Percentiles rank a stretch among this genome's conserved stretches.
These are phyloP conservation scores for Poronia punctata DNA, from an alignment of 495 filamentous ascomycete species.

Conservation along the genomic window DNA sequence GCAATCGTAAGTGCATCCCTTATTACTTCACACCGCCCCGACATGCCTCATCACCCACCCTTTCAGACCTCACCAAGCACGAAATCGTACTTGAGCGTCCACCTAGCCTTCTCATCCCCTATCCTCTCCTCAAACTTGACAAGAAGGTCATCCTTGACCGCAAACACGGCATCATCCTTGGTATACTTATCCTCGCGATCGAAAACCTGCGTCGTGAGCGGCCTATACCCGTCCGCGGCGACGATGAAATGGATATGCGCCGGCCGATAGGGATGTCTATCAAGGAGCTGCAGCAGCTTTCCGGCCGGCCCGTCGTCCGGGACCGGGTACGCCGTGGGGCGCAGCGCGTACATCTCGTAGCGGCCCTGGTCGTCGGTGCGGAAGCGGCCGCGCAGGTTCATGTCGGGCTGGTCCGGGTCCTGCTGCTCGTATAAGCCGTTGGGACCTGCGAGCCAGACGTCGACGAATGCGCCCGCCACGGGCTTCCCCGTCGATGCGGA, in stretches of 20 bases:
- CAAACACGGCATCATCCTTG: constrained; percentile 64
- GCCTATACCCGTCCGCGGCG: constrained; percentile 31
- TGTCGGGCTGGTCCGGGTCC: constrained; percentile 61
- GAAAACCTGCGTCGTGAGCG: constrained; percentile 69
- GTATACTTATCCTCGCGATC: constrained; percentile 58
- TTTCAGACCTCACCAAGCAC: constrained; percentile 27
- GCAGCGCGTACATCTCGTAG: constrained; percentile 61
- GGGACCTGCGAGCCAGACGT: constrained; percentile 70
- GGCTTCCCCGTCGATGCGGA: constrained; percentile 51
- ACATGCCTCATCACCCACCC: neutral
- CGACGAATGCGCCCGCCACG: constrained; percentile 56
- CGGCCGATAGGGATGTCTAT: constrained; percentile 64
- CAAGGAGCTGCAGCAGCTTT: constrained; percentile 48
- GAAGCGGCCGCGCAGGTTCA: constrained; percentile 69
- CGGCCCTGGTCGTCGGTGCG: constrained; percentile 55
- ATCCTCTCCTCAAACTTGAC: constrained; percentile 56
- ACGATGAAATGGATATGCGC: constrained; percentile 73
- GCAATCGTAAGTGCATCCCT: too few relatives aligned
- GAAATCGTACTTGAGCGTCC: constrained; percentile 54
- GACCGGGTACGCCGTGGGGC: constrained; percentile 67
- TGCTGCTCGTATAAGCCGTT: constrained; percentile 80
- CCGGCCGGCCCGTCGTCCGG: constrained; percentile 57
- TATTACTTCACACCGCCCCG: neutral
- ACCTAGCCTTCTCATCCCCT: constrained; percentile 52
- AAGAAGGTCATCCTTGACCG: constrained; percentile 67